Percentiles rank a stretch among this genome's conserved stretches.
Evolutionary conservation across 2,329 filamentous ascomycete species (phyloP).

Genomic region (Coniella lustricola): DNA sequence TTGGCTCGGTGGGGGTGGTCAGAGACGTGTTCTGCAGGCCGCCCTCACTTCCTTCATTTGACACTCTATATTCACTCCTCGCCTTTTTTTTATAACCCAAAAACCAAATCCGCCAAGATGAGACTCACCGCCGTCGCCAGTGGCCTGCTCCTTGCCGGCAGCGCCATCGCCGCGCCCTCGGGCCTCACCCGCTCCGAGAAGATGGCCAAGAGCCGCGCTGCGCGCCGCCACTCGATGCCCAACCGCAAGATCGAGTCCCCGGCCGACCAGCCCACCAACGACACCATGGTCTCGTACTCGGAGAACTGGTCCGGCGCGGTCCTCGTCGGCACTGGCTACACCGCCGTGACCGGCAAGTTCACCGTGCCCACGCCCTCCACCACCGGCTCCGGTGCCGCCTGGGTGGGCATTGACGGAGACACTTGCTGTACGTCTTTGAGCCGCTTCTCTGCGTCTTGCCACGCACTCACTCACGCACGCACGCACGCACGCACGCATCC

Average conservation of each 20-base stretch:
- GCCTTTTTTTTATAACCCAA: not conserved
- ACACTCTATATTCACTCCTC: too few species aligned
- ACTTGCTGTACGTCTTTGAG: conserved; percentile 36
- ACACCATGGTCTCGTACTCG: conserved; percentile 1
- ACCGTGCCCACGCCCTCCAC: conserved; percentile 40
- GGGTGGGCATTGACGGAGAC: conserved; percentile 56
- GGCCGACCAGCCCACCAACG: not conserved
- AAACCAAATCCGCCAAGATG: conserved; percentile 1
- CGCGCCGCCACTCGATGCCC: not conserved
- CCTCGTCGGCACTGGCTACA: conserved; percentile 42
- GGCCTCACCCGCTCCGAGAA: conserved; percentile 17
- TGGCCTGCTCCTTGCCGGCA: conserved; percentile 31
- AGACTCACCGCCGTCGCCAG: conserved; percentile 20
- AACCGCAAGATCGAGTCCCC: not conserved
- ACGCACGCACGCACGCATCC: too few species aligned
- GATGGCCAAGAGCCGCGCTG: conserved; percentile 24
- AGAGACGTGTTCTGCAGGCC: too few species aligned
- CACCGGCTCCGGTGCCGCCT: conserved; percentile 39
- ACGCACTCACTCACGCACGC: too few species aligned
- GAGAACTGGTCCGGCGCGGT: conserved; percentile 53
- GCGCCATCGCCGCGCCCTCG: conserved; percentile 36
- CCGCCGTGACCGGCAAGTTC: conserved; percentile 42
- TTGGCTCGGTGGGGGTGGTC: too few species aligned
- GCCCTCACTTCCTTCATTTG: too few species aligned
- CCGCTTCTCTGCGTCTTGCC: too few species aligned